Base-by-base conservation (phyloP, 768 basidiomycete species). In the Mycena capillaripes region DNA sequence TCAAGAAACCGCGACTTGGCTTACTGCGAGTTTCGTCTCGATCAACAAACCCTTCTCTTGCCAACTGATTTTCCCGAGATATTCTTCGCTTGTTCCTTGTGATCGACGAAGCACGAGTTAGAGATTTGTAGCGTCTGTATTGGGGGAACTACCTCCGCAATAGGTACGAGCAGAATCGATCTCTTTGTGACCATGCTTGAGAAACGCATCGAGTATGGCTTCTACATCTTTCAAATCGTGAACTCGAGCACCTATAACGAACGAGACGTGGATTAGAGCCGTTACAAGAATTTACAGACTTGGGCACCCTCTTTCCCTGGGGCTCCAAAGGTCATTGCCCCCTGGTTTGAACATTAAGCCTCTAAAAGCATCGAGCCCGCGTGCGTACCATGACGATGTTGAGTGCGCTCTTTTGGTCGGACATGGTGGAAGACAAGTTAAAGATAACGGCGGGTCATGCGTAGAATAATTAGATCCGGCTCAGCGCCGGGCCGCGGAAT, bases 21-120 rank as follows among this genome's bases (percentile, higher is more conserved):
- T 77, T 1, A 90, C 89, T 66, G 85, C 86, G 21, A 90, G 85
- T 77, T 93, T 93, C 0, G 90, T 92, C 50, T 91, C 89, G 50
- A 92, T 80, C 66, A 85, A 84, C 29, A 92, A 76, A 0, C 89
- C 89, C 40, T 88, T 84, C 52, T 80, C 79, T 69, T 87, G 81
- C 82, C 87, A 87, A 69, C 85, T 81, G 64, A 87, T 82, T 79
- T 88, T 81, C 8, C 88, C 90, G n/a, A 92, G 83, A 72, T 81
- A 82, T 53, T 84, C 82, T 76, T 93, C 90, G 9, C 89, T 89
- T 0, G 90, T 90, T 1, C 90, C 89, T n/a, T n/a, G n/a, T n/a
- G n/a, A n/a, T n/a, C n/a, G n/a, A n/a, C n/a, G n/a, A n/a, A n/a
- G n/a, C n/a, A n/a, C n/a, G n/a, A n/a, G n/a, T n/a, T n/a, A n/a